Evolutionary conservation across 371 early-diverging fungal genomes (phyloP), one percentile per base, ranked within the genome.

Genomic region (Lichtheimia ramosa): DNA sequence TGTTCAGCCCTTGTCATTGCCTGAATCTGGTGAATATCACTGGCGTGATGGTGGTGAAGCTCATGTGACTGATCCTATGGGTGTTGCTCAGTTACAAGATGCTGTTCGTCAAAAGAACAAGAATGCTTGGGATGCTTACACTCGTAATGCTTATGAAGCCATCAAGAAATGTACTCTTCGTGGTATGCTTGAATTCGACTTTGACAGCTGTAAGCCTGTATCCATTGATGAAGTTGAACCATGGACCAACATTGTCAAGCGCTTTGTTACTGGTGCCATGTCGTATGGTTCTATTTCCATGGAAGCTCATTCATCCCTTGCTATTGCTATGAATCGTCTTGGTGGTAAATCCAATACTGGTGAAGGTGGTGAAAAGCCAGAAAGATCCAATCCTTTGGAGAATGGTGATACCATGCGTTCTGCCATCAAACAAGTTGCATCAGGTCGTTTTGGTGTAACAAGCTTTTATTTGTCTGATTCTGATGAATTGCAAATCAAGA

Each of bases 181-280:
- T 64, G 98, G 98, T 39, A 83, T 96, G 79, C 88, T 98, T 16
- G 96, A 96, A 50, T 93, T 97, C 63, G 87, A 89, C 63, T 89
- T 81, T 66, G 86, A 86, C 18, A 85, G 84, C 53, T 76, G 81
- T 56, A 85, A 76, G 58, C 76, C 93, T 5, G 85, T 98, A 54
- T 91, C 96, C 13, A 61, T 98, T 16, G 97, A 96, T 15, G 89
- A 95, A 65, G 98, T 98, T 39, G 98, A 98, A 81, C 90, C 95
- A 51, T 98, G 98, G 98, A 92, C 93, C 18, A 77, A 79, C 51
- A 96, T 98, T 74, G 96, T 95, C 57, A 92, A 91, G 84, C 89
- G 97, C 27, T 98, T 96, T 79, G 92, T 92, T 68, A 98, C 98
- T 25, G 98, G 98, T 58, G 98, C 98, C 63, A 98, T 98, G 98